phyloP scores from a whole-genome alignment of 1,284 basidiomycete genomes.

The Garcileccinum viscosum region DNA sequence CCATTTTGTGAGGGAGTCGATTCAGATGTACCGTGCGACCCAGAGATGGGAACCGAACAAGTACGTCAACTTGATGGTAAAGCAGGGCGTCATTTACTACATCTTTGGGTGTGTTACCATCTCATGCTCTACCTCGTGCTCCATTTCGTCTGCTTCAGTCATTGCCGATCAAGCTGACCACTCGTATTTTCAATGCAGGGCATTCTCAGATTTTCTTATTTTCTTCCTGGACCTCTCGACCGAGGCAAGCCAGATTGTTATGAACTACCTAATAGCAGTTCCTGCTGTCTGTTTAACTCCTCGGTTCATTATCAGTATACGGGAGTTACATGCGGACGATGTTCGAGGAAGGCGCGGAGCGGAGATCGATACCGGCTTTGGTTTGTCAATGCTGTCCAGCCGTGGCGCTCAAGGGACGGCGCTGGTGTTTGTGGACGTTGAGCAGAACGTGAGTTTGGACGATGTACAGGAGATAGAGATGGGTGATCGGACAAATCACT shows the following conservation, averaged over 20 bases:
- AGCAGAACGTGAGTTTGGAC: neutral
- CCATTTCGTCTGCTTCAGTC: neutral
- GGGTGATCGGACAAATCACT: neutral
- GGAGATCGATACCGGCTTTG: neutral
- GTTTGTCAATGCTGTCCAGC: neutral
- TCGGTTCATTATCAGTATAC: neutral
- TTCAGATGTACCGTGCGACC: neutral
- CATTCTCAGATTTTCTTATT: neutral
- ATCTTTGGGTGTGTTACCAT: neutral
- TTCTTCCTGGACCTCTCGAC: neutral
- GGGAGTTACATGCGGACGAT: neutral
- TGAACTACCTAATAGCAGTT: too few species aligned
- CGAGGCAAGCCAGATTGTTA: neutral
- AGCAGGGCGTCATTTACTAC: neutral
- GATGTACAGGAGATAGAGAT: neutral
- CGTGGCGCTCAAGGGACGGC: neutral
- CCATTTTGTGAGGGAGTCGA: neutral
- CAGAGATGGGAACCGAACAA: neutral
- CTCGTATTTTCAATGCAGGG: neutral
- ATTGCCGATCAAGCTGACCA: neutral
- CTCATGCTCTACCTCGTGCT: neutral
- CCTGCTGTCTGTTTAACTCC: too few species aligned
- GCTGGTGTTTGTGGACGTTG: neutral
- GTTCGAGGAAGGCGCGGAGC: neutral
- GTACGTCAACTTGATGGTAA: neutral